A percentile compares a stretch with the other conserved stretches of the same genome.
phyloP scores from a whole-genome alignment of 148 eudicot species.

The Silene uniflora region DNA sequence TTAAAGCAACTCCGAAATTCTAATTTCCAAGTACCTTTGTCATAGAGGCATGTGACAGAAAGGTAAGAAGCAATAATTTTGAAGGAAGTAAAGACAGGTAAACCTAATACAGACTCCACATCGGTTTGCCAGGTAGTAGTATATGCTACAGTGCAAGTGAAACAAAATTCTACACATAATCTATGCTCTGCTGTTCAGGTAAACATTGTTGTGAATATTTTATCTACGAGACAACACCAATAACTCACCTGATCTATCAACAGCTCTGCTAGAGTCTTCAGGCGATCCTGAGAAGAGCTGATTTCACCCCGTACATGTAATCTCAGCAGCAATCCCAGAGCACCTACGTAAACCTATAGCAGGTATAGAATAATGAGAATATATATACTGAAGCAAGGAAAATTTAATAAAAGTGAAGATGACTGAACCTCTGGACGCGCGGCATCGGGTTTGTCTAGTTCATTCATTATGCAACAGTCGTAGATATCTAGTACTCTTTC shows the following conservation, averaged over 20 bases:
- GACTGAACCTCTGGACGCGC: slow-evolving; percentile 52
- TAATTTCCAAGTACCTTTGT: too few species aligned
- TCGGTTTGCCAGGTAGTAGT: too few species aligned
- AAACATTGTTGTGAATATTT: too few species aligned
- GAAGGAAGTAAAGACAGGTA: too few species aligned
- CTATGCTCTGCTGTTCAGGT: background rate
- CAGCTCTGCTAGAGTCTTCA: slow-evolving; percentile 47
- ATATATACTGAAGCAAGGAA: background rate
- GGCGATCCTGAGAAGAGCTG: slow-evolving; percentile 42
- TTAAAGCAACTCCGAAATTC: too few species aligned
- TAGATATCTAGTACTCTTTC: slow-evolving; percentile 63
- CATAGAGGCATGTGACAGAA: too few species aligned
- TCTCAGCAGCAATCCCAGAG: slow-evolving; percentile 70
- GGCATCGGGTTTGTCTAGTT: slow-evolving; percentile 68
- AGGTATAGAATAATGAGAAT: slow-evolving; percentile 1
- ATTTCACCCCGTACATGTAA: slow-evolving; percentile 58
- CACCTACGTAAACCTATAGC: slow-evolving; percentile 71
- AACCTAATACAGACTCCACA: too few species aligned
- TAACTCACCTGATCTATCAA: slow-evolving; percentile 65
- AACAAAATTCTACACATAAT: background rate
- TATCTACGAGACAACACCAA: too few species aligned
- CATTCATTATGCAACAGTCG: slow-evolving; percentile 61
- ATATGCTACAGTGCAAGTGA: too few species aligned
- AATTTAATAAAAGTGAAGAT: background rate
- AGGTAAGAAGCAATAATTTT: too few species aligned